Conservation (phyloP, 805 yeast genomes). For the Wickerhamomyces tratensis region DNA sequence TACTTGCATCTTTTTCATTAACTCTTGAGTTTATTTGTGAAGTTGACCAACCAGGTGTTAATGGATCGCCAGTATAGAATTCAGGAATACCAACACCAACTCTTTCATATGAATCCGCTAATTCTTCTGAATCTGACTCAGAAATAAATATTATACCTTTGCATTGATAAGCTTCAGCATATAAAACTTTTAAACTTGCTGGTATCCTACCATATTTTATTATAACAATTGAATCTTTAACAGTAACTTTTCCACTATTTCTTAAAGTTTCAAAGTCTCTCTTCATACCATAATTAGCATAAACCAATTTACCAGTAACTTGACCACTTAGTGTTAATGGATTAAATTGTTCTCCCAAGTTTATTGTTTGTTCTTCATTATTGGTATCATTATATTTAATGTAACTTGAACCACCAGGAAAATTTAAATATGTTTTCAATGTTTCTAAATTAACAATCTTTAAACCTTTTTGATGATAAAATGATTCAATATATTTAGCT, state of each 20-base stretch:
- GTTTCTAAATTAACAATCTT: constrained; percentile 38
- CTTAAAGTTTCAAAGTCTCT: constrained; percentile 40
- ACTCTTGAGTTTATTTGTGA: constrained; percentile 29
- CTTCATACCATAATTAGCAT: constrained; percentile 56
- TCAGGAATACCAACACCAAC: constrained; percentile 49
- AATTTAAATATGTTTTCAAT: constrained; percentile 51
- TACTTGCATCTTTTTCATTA: constrained; percentile 34
- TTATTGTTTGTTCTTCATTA: constrained; percentile 12
- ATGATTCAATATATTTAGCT: constrained; percentile 53
- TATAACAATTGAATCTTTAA: constrained; percentile 44
- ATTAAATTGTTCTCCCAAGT: constrained; percentile 41
- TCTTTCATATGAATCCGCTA: constrained; percentile 23
- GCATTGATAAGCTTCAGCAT: constrained; percentile 51
- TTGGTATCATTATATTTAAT: constrained; percentile 9
- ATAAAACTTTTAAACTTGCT: constrained; percentile 38
- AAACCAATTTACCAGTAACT: constrained; percentile 43
- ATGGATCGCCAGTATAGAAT: constrained; percentile 64
- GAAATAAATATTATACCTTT: constrained; percentile 62
- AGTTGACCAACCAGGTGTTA: constrained; percentile 69
- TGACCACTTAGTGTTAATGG: constrained; percentile 59
- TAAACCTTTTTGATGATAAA: constrained; percentile 50
- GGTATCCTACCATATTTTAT: constrained; percentile 47
- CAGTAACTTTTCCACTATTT: constrained; percentile 24
- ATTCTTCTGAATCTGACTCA: constrained; percentile 26
- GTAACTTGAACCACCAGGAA: constrained; percentile 35